Evolutionary conservation across 768 basidiomycete species (phyloP).

Genomic region (Lactifluus piperatus): DNA sequence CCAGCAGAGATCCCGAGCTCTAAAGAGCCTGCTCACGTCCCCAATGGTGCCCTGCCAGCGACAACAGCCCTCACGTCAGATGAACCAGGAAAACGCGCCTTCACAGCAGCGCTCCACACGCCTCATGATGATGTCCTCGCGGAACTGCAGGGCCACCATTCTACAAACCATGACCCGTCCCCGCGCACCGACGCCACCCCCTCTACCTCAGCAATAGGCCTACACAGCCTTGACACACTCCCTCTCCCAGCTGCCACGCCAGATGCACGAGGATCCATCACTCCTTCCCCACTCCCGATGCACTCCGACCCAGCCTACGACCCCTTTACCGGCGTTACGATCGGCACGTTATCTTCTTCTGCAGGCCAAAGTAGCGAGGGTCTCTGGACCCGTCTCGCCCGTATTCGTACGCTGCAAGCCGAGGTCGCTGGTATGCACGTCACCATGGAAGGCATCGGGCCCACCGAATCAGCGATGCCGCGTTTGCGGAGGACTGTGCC

Average conservation of each 20-base stretch:
- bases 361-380: slow-evolving; percentile 30
- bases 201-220: background rate
- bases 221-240: slow-evolving; percentile 10
- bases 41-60: background rate
- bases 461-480: slow-evolving; percentile 7
- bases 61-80: slow-evolving; percentile 10
- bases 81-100: slow-evolving; percentile 21
- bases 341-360: slow-evolving; percentile 30
- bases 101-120: slow-evolving; percentile 33
- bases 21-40: background rate
- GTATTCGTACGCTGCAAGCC: slow-evolving; percentile 62
- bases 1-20: background rate
- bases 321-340: slow-evolving; percentile 39
- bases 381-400: slow-evolving; percentile 59
- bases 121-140: slow-evolving; percentile 60
- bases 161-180: slow-evolving; percentile 8
- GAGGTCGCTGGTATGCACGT: slow-evolving; percentile 66
- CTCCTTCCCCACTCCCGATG: slow-evolving; percentile 18
- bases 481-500: slow-evolving; percentile 1
- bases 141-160: slow-evolving; percentile 37
- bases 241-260: slow-evolving; percentile 19
- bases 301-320: slow-evolving; percentile 32
- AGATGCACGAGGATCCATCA: slow-evolving; percentile 13
- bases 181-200: slow-evolving; percentile 17
- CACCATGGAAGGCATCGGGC: slow-evolving; percentile 62